Conservation (phyloP, 805 yeast genomes). For the Wickerhamiella azyma region DNA sequence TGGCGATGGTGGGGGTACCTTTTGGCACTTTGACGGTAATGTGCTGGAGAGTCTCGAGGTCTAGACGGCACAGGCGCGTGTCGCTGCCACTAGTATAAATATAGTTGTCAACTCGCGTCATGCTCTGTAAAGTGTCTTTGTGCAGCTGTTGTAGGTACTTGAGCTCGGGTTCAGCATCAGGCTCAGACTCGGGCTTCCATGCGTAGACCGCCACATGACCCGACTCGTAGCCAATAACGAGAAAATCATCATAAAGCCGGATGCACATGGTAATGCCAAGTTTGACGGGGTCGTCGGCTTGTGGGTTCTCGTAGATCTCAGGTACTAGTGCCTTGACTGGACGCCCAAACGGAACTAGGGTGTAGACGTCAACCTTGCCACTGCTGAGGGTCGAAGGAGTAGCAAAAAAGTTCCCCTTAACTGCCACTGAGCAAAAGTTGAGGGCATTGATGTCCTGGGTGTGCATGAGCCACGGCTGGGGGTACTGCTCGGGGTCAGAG, state of each 20-base stretch:
- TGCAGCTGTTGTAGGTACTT: constrained; percentile 15
- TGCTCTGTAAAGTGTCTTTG: constrained; percentile 24
- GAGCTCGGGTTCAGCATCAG: background rate
- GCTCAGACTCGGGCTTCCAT: background rate
- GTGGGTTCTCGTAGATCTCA: constrained; percentile 14
- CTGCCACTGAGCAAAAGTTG: constrained; percentile 55
- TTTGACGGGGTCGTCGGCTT: constrained; percentile 9
- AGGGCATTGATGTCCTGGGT: constrained; percentile 59
- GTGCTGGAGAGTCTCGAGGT: background rate
- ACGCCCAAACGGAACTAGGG: constrained; percentile 21
- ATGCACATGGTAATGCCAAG: constrained; percentile 52
- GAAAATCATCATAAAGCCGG: constrained; percentile 32
- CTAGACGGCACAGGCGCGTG: background rate
- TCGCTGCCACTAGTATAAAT: constrained; percentile 4
- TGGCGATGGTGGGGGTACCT: constrained; percentile 1
- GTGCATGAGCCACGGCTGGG: constrained; percentile 27
- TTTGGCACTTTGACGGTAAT: background rate
- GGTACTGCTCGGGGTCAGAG: constrained; percentile 17
- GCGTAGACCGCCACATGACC: constrained; percentile 38
- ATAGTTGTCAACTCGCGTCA: constrained; percentile 14
- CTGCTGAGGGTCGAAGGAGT: constrained; percentile 57
- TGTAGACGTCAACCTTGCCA: constrained; percentile 49
- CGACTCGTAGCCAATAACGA: constrained; percentile 54
- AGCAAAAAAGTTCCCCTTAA: constrained; percentile 29
- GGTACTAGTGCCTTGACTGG: constrained; percentile 14